phyloP scores from a whole-genome alignment of 2,329 filamentous ascomycete species.

The Tolypocladium pustulatum region DNA sequence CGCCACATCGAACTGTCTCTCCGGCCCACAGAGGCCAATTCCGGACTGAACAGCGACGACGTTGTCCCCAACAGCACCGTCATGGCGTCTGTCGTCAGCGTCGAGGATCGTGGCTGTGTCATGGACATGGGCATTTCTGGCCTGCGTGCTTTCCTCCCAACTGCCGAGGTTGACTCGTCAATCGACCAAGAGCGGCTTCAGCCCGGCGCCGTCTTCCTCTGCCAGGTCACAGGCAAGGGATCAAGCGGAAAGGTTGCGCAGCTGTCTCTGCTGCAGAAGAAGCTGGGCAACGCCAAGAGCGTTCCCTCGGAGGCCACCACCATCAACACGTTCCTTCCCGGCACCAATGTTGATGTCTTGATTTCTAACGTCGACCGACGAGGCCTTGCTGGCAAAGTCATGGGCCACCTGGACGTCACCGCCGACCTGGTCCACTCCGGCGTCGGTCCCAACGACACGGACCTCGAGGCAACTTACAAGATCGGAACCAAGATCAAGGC shows the following conservation, averaged over 20 bases:
- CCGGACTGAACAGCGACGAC: slow-evolving; percentile 60
- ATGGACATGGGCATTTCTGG: slow-evolving; percentile 79
- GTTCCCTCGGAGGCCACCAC: slow-evolving; percentile 68
- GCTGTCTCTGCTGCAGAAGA: slow-evolving; percentile 63
- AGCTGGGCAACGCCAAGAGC: slow-evolving; percentile 55
- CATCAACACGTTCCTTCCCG: slow-evolving; percentile 82
- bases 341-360: slow-evolving; percentile 79
- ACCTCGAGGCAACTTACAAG: slow-evolving; percentile 71
- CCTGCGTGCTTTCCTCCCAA: slow-evolving; percentile 73
- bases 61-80: slow-evolving; percentile 66
- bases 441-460: slow-evolving; percentile 54
- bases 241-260: slow-evolving; percentile 78
- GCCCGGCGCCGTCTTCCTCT: slow-evolving; percentile 77
- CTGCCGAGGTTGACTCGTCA: slow-evolving; percentile 63
- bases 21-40: slow-evolving; percentile 68
- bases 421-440: slow-evolving; percentile 88
- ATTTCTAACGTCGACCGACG: slow-evolving; percentile 63
- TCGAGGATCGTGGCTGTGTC: slow-evolving; percentile 91
- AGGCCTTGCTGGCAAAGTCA: slow-evolving; percentile 81
- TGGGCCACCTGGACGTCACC: slow-evolving; percentile 84
- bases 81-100: slow-evolving; percentile 79
- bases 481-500: slow-evolving; percentile 75
- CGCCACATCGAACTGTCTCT: slow-evolving; percentile 82
- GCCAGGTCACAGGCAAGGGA: slow-evolving; percentile 64
- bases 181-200: slow-evolving; percentile 59